phyloP scores from a whole-genome alignment of 306 rosid species.

The Cucumis cinereus region DNA sequence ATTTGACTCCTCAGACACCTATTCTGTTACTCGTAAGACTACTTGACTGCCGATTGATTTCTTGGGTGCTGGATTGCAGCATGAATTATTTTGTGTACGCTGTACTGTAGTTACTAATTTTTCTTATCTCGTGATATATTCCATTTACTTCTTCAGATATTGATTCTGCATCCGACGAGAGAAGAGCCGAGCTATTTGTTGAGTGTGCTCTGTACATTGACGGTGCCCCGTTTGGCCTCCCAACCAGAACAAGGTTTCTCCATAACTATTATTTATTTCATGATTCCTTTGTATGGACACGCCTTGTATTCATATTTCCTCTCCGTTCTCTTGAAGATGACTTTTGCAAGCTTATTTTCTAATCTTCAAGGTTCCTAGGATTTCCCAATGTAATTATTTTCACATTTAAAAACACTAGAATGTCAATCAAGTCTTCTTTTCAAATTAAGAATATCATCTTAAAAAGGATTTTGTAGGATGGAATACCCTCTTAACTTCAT shows the following conservation, averaged over 20 bases:
- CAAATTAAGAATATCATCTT: not conserved
- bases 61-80: not conserved
- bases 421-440: not conserved
- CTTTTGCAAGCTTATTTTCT: not conserved
- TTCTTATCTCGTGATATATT: not conserved
- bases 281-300: not conserved
- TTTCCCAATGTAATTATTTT: not conserved
- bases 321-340: not conserved
- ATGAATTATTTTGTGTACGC: not conserved
- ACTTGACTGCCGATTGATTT: not conserved
- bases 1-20: not conserved
- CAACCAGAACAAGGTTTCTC: slow-evolving; percentile 78
- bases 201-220: slow-evolving; percentile 81
- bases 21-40: not conserved
- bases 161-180: slow-evolving; percentile 44
- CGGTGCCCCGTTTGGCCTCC: slow-evolving; percentile 90
- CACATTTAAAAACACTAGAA: not conserved
- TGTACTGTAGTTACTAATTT: not conserved
- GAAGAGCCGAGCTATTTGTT: slow-evolving; percentile 61
- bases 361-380: not conserved
- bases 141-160: slow-evolving; percentile 25
- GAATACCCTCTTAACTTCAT: not conserved
- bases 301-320: not conserved
- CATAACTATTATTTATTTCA: not conserved
- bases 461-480: not conserved